These are phyloP conservation scores for Diaporthe australafricana DNA, from an alignment of 2,329 filamentous ascomycete species.

Conservation along the genomic window DNA sequence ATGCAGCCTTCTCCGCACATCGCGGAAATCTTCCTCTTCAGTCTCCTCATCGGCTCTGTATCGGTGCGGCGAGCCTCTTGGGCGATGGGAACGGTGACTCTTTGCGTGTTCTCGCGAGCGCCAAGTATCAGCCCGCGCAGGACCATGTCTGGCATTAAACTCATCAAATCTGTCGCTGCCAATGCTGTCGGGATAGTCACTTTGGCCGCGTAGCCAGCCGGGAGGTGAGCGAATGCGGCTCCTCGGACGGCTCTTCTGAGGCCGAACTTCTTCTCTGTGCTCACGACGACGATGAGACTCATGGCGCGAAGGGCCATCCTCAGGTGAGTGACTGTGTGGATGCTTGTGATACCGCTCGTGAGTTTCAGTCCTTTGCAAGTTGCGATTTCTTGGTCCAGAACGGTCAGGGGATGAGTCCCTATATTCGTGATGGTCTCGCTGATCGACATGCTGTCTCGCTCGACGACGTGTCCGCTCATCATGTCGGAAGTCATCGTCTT, in stretches of 20 bases:
- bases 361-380: background rate
- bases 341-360: slow-evolving; percentile 31
- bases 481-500: background rate
- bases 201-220: background rate
- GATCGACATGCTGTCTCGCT: background rate
- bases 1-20: slow-evolving; percentile 7
- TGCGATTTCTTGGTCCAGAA: background rate
- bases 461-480: background rate
- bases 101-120: slow-evolving; percentile 11
- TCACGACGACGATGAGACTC: background rate
- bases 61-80: background rate
- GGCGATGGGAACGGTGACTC: slow-evolving; percentile 9
- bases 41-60: background rate
- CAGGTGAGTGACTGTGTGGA: slow-evolving; percentile 30
- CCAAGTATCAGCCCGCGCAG: background rate
- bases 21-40: background rate
- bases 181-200: background rate
- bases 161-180: background rate
- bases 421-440: background rate
- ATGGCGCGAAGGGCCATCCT: background rate
- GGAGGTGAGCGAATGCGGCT: background rate
- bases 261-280: background rate
- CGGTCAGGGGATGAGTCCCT: background rate
- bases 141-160: background rate
- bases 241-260: background rate